Evolutionary conservation across 2,329 filamentous ascomycete species (phyloP).

Genomic region (Trichoderma afroharzianum): DNA sequence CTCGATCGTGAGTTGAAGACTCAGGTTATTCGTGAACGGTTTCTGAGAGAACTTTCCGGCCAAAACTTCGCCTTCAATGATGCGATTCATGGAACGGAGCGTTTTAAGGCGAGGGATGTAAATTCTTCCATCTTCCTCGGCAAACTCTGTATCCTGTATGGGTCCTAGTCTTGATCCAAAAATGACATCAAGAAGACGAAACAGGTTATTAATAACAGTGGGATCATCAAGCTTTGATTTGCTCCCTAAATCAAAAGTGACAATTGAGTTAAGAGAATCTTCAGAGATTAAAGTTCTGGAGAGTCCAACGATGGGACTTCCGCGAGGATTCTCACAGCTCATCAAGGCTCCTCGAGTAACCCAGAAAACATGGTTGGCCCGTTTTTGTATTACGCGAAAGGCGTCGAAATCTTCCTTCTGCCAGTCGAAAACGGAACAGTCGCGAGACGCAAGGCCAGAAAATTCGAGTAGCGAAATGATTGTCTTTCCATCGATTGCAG

Average conservation of each 20-base stretch:
- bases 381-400: slow-evolving; percentile 39
- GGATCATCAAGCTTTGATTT: slow-evolving; percentile 22
- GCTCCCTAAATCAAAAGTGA: slow-evolving; percentile 40
- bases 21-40: slow-evolving; percentile 20
- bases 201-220: slow-evolving; percentile 22
- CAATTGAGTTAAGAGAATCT: slow-evolving; percentile 40
- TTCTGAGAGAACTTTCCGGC: slow-evolving; percentile 14
- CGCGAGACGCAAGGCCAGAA: slow-evolving; percentile 23
- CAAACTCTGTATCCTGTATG: slow-evolving; percentile 42
- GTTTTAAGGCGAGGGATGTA: slow-evolving; percentile 45
- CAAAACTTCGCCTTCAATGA: slow-evolving; percentile 38
- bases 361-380: slow-evolving; percentile 44
- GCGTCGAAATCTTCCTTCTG: slow-evolving; percentile 35
- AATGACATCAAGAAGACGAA: slow-evolving; percentile 25
- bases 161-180: slow-evolving; percentile 22
- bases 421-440: slow-evolving; percentile 38
- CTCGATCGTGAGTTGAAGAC: slow-evolving; percentile 25
- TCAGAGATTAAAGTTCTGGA: slow-evolving; percentile 49
- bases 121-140: slow-evolving; percentile 35
- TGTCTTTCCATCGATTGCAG: slow-evolving; percentile 25
- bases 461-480: slow-evolving; percentile 49
- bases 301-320: slow-evolving; percentile 43
- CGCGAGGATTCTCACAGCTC: slow-evolving; percentile 32
- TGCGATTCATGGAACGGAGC: slow-evolving; percentile 38
- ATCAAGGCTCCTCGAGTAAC: slow-evolving; percentile 42